Percentiles rank a stretch among this genome's conserved stretches.
Evolutionary conservation across 768 basidiomycete species (phyloP).

Genomic region (Auricularia auricula-judae): DNA sequence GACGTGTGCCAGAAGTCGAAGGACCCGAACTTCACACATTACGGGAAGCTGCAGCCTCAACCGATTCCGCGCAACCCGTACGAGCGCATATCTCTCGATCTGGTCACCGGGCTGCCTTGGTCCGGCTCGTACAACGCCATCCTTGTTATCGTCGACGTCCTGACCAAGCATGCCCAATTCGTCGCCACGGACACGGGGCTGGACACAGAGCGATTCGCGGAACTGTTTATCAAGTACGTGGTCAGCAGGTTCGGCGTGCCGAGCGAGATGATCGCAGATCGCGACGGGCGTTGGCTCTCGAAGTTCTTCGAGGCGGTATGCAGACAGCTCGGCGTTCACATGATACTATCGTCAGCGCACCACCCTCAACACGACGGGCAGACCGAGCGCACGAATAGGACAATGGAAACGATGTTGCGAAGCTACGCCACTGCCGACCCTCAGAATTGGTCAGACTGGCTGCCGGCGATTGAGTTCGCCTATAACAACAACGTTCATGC

Average conservation of each 20-base stretch:
- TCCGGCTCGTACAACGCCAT: conserved; percentile 11
- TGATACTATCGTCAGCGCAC: not conserved
- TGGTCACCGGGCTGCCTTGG: conserved; percentile 16
- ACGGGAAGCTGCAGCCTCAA: conserved; percentile 4
- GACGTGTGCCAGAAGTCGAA: conserved; percentile 11
- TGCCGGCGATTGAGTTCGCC: conserved; percentile 16
- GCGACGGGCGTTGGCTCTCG: conserved; percentile 5
- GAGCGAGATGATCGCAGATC: not conserved
- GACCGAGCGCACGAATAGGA: conserved; percentile 20
- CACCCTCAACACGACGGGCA: conserved; percentile 24
- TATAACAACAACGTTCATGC: conserved; percentile 22
- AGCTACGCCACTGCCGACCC: conserved; percentile 20
- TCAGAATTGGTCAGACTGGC: conserved; percentile 16
- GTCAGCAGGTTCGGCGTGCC: conserved; percentile 8
- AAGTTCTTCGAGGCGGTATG: conserved; percentile 6
- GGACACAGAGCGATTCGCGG: conserved; percentile 2
- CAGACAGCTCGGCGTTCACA: not conserved
- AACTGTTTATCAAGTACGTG: conserved; percentile 5
- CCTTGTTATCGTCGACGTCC: conserved; percentile 12
- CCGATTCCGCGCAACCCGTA: conserved; percentile 3
- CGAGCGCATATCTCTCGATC: conserved; percentile 18
- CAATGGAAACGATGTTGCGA: conserved; percentile 17
- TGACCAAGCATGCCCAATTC: conserved; percentile 10
- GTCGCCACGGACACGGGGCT: conserved; percentile 8
- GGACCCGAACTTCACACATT: not conserved